Evolutionary conservation across 148 eudicot species (phyloP), one percentile per base, ranked within the genome.

Genomic region (Arctostaphylos glauca): DNA sequence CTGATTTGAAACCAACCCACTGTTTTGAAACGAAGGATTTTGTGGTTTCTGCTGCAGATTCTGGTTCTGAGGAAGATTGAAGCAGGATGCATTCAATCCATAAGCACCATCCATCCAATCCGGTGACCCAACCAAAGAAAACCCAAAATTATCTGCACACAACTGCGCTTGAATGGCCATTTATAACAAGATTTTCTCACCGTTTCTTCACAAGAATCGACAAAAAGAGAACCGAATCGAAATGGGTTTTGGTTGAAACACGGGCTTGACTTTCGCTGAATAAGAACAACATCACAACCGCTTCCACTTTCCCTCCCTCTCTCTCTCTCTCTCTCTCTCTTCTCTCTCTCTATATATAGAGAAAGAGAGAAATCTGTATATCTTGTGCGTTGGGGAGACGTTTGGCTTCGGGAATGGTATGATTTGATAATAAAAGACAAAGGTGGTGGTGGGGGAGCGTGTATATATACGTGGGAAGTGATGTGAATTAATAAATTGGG

Each of bases 101-200:
- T 77, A 86, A 16, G 52, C 86, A 82, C 80, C 81, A 0, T 79
- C 88, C 78, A 74, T 78, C 79, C 50, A 80, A 79, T 86, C 84
- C 56, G 81, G 87, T 16, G 86, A 53, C 46, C 80, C 82, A 0
- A 83, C 87, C 31, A 84, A 82, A 18, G 87, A 80, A 76, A 89
- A 86, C 3, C 88, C 92, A 76, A 90, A 82, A 88, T 87, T 89
- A 9, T 86, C 92, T 0, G 89, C 79, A 79, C 81, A 88, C 80
- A 91, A 58, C 74, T 90, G 92, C 25, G 95, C 90, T 87, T 91
- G 93, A 71, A 91, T 85, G 0, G 95, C 95, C 97, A 92, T 92
- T 38, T 9, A 80, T 6, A 1, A 3, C 48, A 16, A 5, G 14
- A 10, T 25, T 14, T 44, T 38, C 76, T 52, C 21, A 48, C 80